Evolutionary conservation across 2,329 filamentous ascomycete genomes (phyloP), one percentile per base, ranked within the genome.

Genomic region (Colletotrichum coccodes): DNA sequence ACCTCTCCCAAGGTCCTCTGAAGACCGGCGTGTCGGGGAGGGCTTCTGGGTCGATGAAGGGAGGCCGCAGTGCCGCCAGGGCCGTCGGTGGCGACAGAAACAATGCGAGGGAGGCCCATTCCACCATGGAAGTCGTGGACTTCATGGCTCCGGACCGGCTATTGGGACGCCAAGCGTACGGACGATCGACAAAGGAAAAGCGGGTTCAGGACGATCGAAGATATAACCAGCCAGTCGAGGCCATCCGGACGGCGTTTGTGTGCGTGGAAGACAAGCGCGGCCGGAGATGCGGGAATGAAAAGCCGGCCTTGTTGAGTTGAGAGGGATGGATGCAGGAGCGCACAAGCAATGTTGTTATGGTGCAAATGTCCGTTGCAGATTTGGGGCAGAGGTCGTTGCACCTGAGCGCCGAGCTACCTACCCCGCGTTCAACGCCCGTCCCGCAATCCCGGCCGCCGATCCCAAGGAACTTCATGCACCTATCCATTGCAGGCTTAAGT

Each of bases 1-100:
- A 79, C 11, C 68, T 63, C 44, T 82, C 79, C 81, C 80, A 82
- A 2, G 79, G 78, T 4, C 80, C 81, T 32, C 78, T 79, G 46
- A 80, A 82, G 6, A 80, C 63, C 1, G 80, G 76, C 32, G 75
- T 56, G 14, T 66, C 64, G 2, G 78, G 79, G 16, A 80, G 73
- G n/a, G 70, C 49, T 11, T 71, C 71, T 44, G 71, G 71, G 40
- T 75, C 71, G 49, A 75, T 66, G 26, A 57, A 69, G 12, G 62
- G 61, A 36, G 66, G 49, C n/a, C 54, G 61, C 32, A 54, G 40
- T 49, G 47, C 56, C 54, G 66, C 66, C 56, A 69, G 42, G 40
- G 44, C 56, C 14, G 18, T 18, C 12, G n/a, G 36, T 34, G 40
- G 54, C 30, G 49, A 32, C 18, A 69, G 11, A 32, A 40, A 16